Percentiles rank a stretch among this genome's conserved stretches.
These are phyloP conservation scores for Xylaria multiplex DNA, from an alignment of 2,329 filamentous ascomycete genomes.

Conservation along the genomic window DNA sequence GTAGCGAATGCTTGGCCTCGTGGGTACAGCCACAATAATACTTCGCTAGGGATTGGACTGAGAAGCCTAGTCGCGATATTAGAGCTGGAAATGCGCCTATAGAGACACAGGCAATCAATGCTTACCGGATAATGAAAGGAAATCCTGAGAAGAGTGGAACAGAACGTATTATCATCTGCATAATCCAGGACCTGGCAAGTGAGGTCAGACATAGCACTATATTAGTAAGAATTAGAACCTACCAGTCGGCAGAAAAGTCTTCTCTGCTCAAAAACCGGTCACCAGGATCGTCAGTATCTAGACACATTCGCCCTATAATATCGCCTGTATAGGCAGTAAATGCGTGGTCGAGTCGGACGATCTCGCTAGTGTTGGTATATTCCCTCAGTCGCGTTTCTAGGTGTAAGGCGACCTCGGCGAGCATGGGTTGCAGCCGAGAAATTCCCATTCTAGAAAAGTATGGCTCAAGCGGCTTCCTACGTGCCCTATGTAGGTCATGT, in stretches of 20 bases:
- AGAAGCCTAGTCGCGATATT: constrained; percentile 26
- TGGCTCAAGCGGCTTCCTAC: constrained; percentile 36
- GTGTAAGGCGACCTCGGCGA: constrained; percentile 34
- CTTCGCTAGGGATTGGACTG: constrained; percentile 32
- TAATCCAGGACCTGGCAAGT: constrained; percentile 33
- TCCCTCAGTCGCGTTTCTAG: constrained; percentile 34
- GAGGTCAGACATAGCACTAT: background rate
- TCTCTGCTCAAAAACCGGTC: constrained; percentile 39
- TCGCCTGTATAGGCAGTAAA: constrained; percentile 38
- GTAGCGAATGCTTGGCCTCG: constrained; percentile 31
- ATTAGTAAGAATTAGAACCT: constrained; percentile 6
- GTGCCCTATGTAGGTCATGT: constrained; percentile 37
- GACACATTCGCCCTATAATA: constrained; percentile 37
- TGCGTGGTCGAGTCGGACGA: constrained; percentile 37
- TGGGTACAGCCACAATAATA: constrained; percentile 30
- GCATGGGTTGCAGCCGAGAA: constrained; percentile 31
- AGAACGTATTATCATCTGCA: constrained; percentile 41
- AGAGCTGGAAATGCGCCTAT: background rate
- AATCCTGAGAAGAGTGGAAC: constrained; percentile 41
- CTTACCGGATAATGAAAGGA: constrained; percentile 39
- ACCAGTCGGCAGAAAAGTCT: constrained; percentile 42
- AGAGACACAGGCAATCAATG: background rate
- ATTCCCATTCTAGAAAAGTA: constrained; percentile 36
- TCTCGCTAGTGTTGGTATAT: constrained; percentile 27
- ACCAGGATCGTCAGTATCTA: constrained; percentile 30